A percentile compares a stretch with the other conserved stretches of the same genome.
Conservation (phyloP, 306 rosid species). For the Biancaea sappan region DNA sequence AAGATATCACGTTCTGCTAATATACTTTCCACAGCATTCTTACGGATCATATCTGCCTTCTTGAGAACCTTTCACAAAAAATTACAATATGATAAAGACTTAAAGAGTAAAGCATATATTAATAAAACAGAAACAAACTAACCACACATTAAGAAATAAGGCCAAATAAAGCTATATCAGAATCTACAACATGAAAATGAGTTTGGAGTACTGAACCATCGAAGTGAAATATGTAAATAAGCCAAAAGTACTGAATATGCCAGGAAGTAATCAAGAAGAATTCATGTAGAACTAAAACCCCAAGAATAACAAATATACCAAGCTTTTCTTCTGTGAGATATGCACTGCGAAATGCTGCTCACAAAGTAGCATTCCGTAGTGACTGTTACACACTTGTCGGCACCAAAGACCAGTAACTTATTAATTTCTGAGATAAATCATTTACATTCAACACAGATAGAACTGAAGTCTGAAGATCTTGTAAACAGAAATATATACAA, state of each 20-base stretch:
- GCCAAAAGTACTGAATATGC: constrained; percentile 6
- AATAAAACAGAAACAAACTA: neutral
- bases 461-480: constrained; percentile 1
- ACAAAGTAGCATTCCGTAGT: neutral
- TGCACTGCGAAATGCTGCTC: neutral
- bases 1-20: constrained; percentile 97
- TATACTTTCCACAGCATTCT: constrained; percentile 99
- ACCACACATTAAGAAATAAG: neutral
- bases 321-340: neutral
- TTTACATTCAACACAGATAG: neutral
- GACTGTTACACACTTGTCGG: constrained; percentile 12
- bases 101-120: neutral
- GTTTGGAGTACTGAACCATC: too few species aligned
- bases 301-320: constrained; percentile 5
- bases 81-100: constrained; percentile 25
- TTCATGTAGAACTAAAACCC: neutral
- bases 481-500: constrained; percentile 6
- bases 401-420: neutral
- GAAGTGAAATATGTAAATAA: constrained; percentile 10
- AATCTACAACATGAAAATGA: constrained; percentile 15
- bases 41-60: constrained; percentile 98
- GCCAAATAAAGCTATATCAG: constrained; percentile 6
- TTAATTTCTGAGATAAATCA: neutral
- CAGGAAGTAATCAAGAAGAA: constrained; percentile 4
- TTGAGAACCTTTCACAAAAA: constrained; percentile 74